Conservation (phyloP, 2,329 filamentous ascomycete genomes). For the Pseudohalonectria lignicola region DNA sequence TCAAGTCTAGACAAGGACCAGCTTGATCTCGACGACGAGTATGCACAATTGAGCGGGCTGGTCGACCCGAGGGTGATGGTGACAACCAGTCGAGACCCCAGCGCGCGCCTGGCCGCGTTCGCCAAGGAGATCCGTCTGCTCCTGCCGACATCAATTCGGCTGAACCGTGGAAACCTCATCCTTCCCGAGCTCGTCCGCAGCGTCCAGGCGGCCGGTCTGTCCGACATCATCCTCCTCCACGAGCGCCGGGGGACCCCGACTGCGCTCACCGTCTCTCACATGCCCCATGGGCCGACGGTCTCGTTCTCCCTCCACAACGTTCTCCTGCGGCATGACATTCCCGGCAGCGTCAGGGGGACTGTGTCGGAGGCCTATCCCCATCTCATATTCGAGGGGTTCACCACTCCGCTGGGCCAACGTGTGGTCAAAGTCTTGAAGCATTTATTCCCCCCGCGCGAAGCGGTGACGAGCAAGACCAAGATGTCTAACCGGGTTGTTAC, state of each 20-base stretch:
- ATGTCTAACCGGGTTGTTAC: constrained; percentile 83
- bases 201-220: constrained; percentile 68
- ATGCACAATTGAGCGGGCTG: constrained; percentile 80
- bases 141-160: constrained; percentile 71
- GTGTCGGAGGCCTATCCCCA: constrained; percentile 91
- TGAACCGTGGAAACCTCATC: constrained; percentile 87
- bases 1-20: constrained; percentile 62
- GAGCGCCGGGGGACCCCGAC: constrained; percentile 91
- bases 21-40: constrained; percentile 78
- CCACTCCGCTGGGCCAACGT: constrained; percentile 64
- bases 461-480: constrained; percentile 58
- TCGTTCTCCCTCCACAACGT: constrained; percentile 84
- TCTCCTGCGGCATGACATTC: constrained; percentile 84
- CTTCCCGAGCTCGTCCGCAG: constrained; percentile 76
- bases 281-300: constrained; percentile 80
- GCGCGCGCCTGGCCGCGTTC: constrained; percentile 74
- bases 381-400: constrained; percentile 91
- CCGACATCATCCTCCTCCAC: constrained; percentile 78
- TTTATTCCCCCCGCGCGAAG: constrained; percentile 81
- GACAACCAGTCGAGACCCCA: constrained; percentile 83
- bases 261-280: constrained; percentile 75
- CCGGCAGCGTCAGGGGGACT: constrained; percentile 74
- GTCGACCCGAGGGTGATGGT: constrained; percentile 71
- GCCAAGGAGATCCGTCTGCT: constrained; percentile 71
- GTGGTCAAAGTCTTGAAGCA: constrained; percentile 90